Evolutionary conservation across 1,139 yeast species (phyloP), one percentile per base, ranked within the genome.

Genomic region (Blastobotrys illinoisensis): DNA sequence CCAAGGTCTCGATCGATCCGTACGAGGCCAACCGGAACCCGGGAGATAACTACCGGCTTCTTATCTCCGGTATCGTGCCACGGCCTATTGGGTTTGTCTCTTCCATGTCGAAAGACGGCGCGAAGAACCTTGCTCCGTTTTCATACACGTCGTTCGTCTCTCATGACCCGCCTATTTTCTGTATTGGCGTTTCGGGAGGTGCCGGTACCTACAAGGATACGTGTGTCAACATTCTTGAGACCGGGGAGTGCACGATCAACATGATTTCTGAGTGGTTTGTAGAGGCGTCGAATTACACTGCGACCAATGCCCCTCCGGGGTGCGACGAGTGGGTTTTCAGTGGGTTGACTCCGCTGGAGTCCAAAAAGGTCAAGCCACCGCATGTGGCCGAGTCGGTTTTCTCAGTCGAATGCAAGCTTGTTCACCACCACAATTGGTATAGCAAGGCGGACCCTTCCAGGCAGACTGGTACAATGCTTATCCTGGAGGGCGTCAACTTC

Each of bases 381-480:
- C 82, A 78, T 62, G 87, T 83, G 9, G 82, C 80, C 0, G 87
- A 83, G 60, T 76, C 83, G 45, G 85, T 83, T 1, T 81, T 83
- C 61, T 79, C 85, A 3, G 63, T 83, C 14, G 88, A 83, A 65
- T 82, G 79, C 36, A 80, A 77, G 63, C 67, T 81, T 32, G 58
- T 79, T 18, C 71, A 72, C 52, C 59, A 64, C 16, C 82, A 79
- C 60, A 77, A 75, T 19, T 79, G 79, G 77, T 68, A 60, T 16
- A 77, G 85, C 6, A 75, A 72, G 57, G 51, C 55, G 9, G 71
- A 70, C 50, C 74, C 79, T 1, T 69, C 65, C 1, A 67, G 64
- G 47, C 67, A 65, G 13, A 71, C 80, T 0, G 81, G 83, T 2
- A 69, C 73, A 0, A 63, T 77, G 16, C 66, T 72, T 44, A 70